phyloP scores from a whole-genome alignment of 2,329 filamentous ascomycete genomes.

The Blumeria hordei region DNA sequence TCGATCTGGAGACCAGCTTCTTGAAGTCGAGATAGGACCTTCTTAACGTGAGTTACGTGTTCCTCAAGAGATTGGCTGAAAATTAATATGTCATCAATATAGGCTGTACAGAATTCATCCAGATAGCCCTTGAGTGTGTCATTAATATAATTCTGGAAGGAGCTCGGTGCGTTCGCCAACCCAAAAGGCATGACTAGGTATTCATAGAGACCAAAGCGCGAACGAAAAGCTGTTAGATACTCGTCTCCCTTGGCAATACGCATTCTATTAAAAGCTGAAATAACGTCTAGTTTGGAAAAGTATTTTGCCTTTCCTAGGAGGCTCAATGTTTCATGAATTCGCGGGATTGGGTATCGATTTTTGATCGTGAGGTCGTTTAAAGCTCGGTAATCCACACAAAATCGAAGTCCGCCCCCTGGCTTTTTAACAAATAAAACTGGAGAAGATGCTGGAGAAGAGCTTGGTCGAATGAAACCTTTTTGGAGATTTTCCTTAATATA shows the following conservation, averaged over 20 bases:
- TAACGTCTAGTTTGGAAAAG: not conserved
- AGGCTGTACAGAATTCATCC: conserved; percentile 4
- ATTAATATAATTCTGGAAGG: conserved; percentile 6
- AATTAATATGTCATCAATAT: conserved; percentile 5
- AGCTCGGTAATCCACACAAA: not conserved
- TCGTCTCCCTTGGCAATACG: not conserved
- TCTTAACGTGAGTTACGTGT: not conserved
- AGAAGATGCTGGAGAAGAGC: not conserved
- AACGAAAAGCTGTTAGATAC: not conserved
- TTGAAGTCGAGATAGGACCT: not conserved
- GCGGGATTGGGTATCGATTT: not conserved
- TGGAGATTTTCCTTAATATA: not conserved
- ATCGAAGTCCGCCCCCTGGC: not conserved
- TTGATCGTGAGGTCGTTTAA: not conserved
- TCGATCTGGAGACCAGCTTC: not conserved
- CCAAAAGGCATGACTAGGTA: conserved; percentile 14
- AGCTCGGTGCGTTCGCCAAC: conserved; percentile 7
- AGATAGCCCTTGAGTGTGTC: conserved; percentile 4
- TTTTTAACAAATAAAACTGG: not conserved
- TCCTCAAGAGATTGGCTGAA: not conserved
- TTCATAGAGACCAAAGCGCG: conserved; percentile 8
- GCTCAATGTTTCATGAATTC: not conserved
- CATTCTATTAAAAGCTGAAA: not conserved
- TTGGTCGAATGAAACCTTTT: not conserved
- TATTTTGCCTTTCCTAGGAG: not conserved